Evolutionary conservation across 2,329 filamentous ascomycete genomes (phyloP).

Genomic region (Ceratocystis papillata): DNA sequence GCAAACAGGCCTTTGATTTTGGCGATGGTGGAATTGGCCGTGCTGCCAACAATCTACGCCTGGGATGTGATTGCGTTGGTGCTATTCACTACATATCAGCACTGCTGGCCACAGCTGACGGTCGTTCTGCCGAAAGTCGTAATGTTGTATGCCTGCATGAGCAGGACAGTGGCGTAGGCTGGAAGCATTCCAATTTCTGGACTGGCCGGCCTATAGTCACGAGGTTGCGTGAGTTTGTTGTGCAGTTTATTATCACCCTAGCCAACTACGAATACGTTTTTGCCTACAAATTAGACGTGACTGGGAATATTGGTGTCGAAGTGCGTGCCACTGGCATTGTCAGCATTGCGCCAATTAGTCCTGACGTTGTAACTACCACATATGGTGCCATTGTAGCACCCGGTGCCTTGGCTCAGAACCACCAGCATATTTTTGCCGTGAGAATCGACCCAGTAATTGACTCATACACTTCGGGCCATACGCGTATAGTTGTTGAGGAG

Average conservation of each 20-base stretch:
- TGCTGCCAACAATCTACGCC: constrained; percentile 54
- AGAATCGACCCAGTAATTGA: constrained; percentile 57
- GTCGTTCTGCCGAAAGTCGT: constrained; percentile 41
- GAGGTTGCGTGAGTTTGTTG: constrained; percentile 50
- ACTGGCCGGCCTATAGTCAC: constrained; percentile 51
- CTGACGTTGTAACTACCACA: constrained; percentile 38
- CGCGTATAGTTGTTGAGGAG: constrained; percentile 39
- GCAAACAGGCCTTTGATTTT: constrained; percentile 63
- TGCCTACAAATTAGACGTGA: constrained; percentile 47
- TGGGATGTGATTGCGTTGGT: constrained; percentile 62
- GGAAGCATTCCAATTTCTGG: constrained; percentile 63
- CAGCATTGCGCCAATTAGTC: constrained; percentile 48
- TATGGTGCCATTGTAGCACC: constrained; percentile 54
- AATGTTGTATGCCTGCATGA: constrained; percentile 60
- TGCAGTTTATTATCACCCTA: constrained; percentile 59
- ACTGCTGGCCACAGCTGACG: constrained; percentile 42
- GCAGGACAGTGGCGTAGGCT: constrained; percentile 58
- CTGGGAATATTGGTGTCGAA: constrained; percentile 51
- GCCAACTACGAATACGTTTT: constrained; percentile 59
- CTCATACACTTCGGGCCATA: constrained; percentile 36
- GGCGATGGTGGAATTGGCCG: constrained; percentile 58
- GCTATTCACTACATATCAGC: constrained; percentile 54
- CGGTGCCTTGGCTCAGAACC: constrained; percentile 56
- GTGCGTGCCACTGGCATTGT: constrained; percentile 56
- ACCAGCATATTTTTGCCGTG: constrained; percentile 58